phyloP scores from a whole-genome alignment of 1,284 basidiomycete species.

The Papiliotrema flavescens region DNA sequence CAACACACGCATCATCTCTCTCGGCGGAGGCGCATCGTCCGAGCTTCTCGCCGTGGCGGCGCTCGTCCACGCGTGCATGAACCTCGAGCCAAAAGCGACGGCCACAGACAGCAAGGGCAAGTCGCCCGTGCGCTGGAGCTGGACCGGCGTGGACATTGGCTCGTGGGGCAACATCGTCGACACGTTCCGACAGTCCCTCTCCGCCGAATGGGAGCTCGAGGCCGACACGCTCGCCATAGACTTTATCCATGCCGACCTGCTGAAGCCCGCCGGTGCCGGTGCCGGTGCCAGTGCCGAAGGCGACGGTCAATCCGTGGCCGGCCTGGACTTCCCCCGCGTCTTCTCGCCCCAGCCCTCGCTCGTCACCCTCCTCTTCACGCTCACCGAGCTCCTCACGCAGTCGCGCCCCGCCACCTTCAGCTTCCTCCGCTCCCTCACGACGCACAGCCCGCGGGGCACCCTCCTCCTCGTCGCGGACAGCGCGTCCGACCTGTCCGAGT shows the following conservation, averaged over 20 bases:
- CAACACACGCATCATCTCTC: slow-evolving; percentile 31
- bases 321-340: slow-evolving; percentile 1
- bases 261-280: slow-evolving; percentile 13
- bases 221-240: slow-evolving; percentile 14
- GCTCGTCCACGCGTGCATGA: not conserved
- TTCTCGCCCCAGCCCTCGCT: slow-evolving; percentile 21
- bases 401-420: slow-evolving; percentile 45
- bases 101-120: slow-evolving; percentile 5
- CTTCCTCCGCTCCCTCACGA: slow-evolving; percentile 42
- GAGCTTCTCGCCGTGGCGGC: slow-evolving; percentile 46
- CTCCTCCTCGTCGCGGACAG: slow-evolving; percentile 49
- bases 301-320: not conserved
- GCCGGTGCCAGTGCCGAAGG: not conserved
- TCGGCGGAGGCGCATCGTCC: slow-evolving; percentile 50
- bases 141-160: slow-evolving; percentile 45
- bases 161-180: slow-evolving; percentile 30
- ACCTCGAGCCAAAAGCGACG: not conserved
- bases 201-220: slow-evolving; percentile 23
- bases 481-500: slow-evolving; percentile 45
- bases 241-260: slow-evolving; percentile 38
- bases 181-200: slow-evolving; percentile 5
- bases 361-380: slow-evolving; percentile 50
- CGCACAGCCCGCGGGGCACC: slow-evolving; percentile 39
- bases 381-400: slow-evolving; percentile 49
- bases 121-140: slow-evolving; percentile 7